Evolutionary conservation across 495 filamentous ascomycete genomes (phyloP), one percentile per base, ranked within the genome.

Genomic region (Oleoguttula mirabilis): DNA sequence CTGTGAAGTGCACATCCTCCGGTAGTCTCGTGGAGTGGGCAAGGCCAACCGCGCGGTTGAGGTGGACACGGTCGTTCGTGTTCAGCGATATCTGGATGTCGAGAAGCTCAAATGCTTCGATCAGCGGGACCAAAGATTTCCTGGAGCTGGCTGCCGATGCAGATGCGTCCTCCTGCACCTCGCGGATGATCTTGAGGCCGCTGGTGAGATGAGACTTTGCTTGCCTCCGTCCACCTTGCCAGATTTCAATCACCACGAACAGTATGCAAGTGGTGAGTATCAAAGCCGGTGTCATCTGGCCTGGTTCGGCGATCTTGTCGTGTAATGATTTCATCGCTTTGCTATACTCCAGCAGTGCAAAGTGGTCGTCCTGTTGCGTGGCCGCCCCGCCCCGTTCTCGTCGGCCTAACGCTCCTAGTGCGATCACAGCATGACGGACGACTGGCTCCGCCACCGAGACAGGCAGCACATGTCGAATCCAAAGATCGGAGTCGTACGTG

Each of bases 231-330:
- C 25, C 7, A 7, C n/a, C n/a, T 7, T 7, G 25, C n/a, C 25
- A n/a, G n/a, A 28, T 7, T 28, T 28, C 25, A n/a, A 28, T 7
- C 7, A n/a, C 25, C 41, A 68, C 62, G 50, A 79, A 77, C 2
- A 78, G 37, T 15, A 73, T 51, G 50, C 76, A 80, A 10, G 70
- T 62, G 32, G 72, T 60, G 21, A 80, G 62, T 28, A 66, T 63
- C 22, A 70, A 37, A 6, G 45, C 57, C 11, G 40, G 27, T 2
- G 59, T 53, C 4, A 43, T 27, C 25, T 15, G 42, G 27, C 47
- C 47, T n/a, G 37, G 38, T 39, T 38, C 39, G 36, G 34, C 43
- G 22, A 54, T 48, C 38, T 55, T 50, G 24, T 45, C 50, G n/a
- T 60, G 59, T n/a, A 73, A 62, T 43, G 57, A 34, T 2, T 36